phyloP scores from a whole-genome alignment of 2,329 filamentous ascomycete genomes.

The Amylocarpus encephaloides region DNA sequence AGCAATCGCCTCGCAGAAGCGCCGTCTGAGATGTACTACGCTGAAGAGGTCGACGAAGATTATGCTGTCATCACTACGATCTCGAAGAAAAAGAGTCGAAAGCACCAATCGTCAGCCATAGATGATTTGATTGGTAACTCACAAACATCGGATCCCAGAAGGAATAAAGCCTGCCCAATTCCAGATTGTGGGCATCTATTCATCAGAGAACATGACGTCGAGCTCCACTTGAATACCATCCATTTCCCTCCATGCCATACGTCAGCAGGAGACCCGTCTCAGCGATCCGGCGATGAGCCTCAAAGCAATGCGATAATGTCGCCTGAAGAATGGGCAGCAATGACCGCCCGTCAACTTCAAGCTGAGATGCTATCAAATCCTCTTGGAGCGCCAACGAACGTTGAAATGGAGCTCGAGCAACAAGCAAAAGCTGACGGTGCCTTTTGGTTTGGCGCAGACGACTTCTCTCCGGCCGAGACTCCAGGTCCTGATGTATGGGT shows the following conservation, averaged over 20 bases:
- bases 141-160: conserved; percentile 41
- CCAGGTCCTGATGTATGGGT: conserved; percentile 13
- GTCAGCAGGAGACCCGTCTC: background rate
- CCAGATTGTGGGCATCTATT: conserved; percentile 47
- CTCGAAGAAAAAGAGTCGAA: conserved; percentile 12
- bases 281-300: background rate
- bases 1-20: conserved; percentile 33
- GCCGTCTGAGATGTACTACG: conserved; percentile 22
- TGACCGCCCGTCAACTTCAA: no score
- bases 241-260: conserved; percentile 23
- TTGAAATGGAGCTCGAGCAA: conserved; percentile 28
- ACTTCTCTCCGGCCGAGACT: conserved; percentile 1
- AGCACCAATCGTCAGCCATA: conserved; percentile 27
- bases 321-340: background rate
- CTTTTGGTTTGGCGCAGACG: conserved; percentile 29
- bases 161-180: conserved; percentile 45
- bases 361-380: no score
- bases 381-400: conserved; percentile 10
- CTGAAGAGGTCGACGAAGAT: background rate
- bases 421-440: conserved; percentile 15
- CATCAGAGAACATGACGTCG: conserved; percentile 50
- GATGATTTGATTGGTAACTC: conserved; percentile 49
- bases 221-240: conserved; percentile 46
- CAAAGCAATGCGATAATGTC: background rate
- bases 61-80: background rate